phyloP scores from a whole-genome alignment of 2,329 filamentous ascomycete genomes.

The Epichloe typhina region DNA sequence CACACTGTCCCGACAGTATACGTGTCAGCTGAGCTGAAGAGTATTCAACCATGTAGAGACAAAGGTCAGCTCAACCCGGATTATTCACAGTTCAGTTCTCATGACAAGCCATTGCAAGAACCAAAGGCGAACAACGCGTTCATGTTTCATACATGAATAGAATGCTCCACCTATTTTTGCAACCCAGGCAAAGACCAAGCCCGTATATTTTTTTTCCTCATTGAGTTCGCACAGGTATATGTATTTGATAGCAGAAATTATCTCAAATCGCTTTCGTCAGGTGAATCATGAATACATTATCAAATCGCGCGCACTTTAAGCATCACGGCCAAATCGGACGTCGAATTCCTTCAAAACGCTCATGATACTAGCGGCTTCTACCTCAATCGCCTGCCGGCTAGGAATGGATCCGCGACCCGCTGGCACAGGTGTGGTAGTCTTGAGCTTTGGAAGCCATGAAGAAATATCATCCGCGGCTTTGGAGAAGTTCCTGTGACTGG shows the following conservation, averaged over 20 bases:
- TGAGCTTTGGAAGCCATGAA: conserved; percentile 63
- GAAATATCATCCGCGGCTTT: conserved; percentile 59
- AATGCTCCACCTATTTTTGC: too few relatives aligned
- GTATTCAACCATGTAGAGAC: too few relatives aligned
- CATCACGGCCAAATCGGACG: conserved; percentile 48
- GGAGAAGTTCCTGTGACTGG: conserved; percentile 64
- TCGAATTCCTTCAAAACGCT: conserved; percentile 74
- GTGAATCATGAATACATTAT: neutral
- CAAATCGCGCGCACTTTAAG: conserved; percentile 10
- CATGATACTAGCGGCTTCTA: conserved; percentile 76
- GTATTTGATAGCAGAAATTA: neutral
- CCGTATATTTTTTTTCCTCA: neutral
- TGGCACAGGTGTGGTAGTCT: conserved; percentile 35
- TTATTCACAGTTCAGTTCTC: too few relatives aligned
- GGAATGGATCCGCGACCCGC: conserved; percentile 17
- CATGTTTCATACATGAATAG: too few relatives aligned
- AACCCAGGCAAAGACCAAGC: too few relatives aligned
- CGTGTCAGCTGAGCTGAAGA: too few relatives aligned
- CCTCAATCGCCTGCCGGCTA: conserved; percentile 52
- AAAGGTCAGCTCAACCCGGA: too few relatives aligned
- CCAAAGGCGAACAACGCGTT: too few relatives aligned
- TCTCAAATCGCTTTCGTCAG: neutral
- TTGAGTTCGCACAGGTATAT: neutral
- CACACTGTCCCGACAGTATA: too few relatives aligned
- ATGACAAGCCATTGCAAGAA: too few relatives aligned